Conservation (phyloP, 202 grass and related monocot genomes). For the Digitaria exilis region DNA sequence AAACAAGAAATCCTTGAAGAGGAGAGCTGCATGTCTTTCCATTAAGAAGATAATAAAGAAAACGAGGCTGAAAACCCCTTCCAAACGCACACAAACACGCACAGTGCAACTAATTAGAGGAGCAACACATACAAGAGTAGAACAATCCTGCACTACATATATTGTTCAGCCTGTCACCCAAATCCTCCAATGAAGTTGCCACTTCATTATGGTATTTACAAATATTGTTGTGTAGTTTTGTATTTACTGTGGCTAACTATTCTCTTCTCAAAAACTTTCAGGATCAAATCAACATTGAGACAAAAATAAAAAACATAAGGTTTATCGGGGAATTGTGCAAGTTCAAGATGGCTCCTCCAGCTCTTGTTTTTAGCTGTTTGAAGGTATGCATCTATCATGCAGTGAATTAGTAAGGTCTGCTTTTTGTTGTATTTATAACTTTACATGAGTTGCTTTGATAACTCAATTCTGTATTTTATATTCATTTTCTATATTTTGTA, state of each 20-base stretch:
- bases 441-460: conserved; percentile 22
- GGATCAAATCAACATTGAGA: conserved; percentile 99
- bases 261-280: conserved; percentile 54
- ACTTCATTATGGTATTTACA: not conserved
- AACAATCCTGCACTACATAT: not conserved
- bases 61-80: no score
- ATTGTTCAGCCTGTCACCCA: not conserved
- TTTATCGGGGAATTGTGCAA: conserved; percentile 99
- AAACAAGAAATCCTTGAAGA: conserved; percentile 9
- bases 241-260: conserved; percentile 38
- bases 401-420: conserved; percentile 8
- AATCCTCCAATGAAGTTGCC: not conserved
- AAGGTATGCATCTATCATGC: conserved; percentile 60
- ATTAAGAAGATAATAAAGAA: no score
- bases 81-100: no score
- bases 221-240: conserved; percentile 1
- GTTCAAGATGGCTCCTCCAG: conserved; percentile 90
- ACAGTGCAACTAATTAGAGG: no score
- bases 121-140: no score
- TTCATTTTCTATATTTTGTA: conserved; percentile 46
- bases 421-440: not conserved
- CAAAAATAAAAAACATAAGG: conserved; percentile 98
- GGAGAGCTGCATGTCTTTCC: no score
- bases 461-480: conserved; percentile 31
- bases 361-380: conserved; percentile 94